Base-by-base conservation (phyloP, 2,329 filamentous ascomycete species). In the Fusarium tricinctum region DNA sequence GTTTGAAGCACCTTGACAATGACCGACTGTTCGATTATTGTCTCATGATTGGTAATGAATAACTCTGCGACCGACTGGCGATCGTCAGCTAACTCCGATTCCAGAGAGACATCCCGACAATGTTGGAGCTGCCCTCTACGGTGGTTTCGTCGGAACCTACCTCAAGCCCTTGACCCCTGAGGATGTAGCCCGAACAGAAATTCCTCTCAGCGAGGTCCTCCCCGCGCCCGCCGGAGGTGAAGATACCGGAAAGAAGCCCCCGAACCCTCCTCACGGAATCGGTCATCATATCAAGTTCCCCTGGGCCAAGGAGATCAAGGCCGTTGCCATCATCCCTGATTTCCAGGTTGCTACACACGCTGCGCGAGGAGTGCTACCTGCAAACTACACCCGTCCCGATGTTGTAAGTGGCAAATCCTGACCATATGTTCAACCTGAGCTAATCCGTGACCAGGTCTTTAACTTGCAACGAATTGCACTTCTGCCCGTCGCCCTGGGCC, bases 341-440 rank as follows among this genome's bases (percentile, higher is more conserved):
- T 99, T 98, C 76, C 92, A 97, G 78, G 94, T 98, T 30, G 89
- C 94, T n/a, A 99, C 96, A 2, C 94, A 95, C 63, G 92, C 93
- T 76, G 95, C 96, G 7, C 89, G 96, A 75, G 89, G 90, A 59
- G 95, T 97, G 20, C 84, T 99, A 33, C 96, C 96, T 4, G 87
- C 88, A 44, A 83, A 87, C 58, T 99, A 98, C 77, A 86, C 90
- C 19, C 88, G 93, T 67, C 87, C 89, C 56, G 95, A 97, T 78
- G 91, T 97, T 76, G 93, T 97, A 82, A 84, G 35, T 57, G 28
- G 10, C 32, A 20, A 8, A 19, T 6, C 2, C 3, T 10, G 40
- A 19, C 22, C 7, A 14, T 19, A 17, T 4, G 5, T 30, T 7
- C 13, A 14, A 12, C 20, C 17, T 5, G 39, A 46, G 40, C 69